Evolutionary conservation across 345 rosid genomes (phyloP).

Genomic region (Dipteronia sinensis): DNA sequence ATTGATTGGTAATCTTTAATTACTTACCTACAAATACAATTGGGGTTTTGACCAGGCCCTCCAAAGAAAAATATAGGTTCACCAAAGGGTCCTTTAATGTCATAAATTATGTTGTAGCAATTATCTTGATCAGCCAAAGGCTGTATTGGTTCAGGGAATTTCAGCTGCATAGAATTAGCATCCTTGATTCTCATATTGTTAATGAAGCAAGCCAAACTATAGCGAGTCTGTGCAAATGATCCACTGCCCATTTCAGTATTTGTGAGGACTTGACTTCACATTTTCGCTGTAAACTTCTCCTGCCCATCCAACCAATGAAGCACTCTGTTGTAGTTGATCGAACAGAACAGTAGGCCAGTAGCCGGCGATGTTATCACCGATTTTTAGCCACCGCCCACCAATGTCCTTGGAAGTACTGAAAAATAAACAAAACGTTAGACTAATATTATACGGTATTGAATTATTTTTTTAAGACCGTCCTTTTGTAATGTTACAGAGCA

Average conservation of each 20-base stretch:
- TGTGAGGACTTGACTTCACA: conserved; percentile 44
- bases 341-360: conserved; percentile 47
- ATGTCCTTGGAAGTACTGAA: conserved; percentile 39
- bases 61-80: conserved; percentile 45
- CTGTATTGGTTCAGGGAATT: conserved; percentile 33
- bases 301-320: conserved; percentile 54
- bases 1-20: too few species aligned
- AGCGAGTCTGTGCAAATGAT: conserved; percentile 11
- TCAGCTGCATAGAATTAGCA: conserved; percentile 25
- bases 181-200: conserved; percentile 40
- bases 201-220: conserved; percentile 31
- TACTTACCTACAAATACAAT: conserved; percentile 34
- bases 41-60: conserved; percentile 40
- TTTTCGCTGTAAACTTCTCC: conserved; percentile 48
- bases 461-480: too few species aligned
- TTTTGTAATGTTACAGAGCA: too few species aligned
- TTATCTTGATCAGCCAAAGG: conserved; percentile 24
- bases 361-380: conserved; percentile 14
- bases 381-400: conserved; percentile 56
- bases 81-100: not conserved
- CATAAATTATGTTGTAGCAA: conserved; percentile 33
- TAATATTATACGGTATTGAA: too few species aligned
- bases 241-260: conserved; percentile 59
- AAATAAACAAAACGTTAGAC: not conserved
- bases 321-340: conserved; percentile 25